Evolutionary conservation across 768 basidiomycete genomes (phyloP).

Genomic region (Neoboletus magnificus): DNA sequence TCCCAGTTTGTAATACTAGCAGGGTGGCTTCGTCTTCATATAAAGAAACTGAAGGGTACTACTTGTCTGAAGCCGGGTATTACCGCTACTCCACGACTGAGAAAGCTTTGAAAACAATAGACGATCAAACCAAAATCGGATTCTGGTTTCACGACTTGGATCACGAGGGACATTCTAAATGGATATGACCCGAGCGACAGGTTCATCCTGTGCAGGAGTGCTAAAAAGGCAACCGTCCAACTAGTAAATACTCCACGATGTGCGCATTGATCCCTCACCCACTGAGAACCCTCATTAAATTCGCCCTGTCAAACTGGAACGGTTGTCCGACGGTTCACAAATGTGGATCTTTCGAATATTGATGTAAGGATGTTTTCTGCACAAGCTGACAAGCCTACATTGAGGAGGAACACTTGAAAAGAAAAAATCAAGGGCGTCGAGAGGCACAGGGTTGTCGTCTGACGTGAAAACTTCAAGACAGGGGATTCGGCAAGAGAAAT

Average conservation of each 20-base stretch:
- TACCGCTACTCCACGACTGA: constrained; percentile 8
- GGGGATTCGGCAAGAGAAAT: background rate
- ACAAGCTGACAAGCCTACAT: background rate
- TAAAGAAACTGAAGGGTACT: background rate
- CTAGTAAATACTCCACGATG: background rate
- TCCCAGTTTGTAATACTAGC: constrained; percentile 16
- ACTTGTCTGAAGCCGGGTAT: constrained; percentile 7
- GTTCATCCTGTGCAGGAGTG: background rate
- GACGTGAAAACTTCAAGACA: background rate
- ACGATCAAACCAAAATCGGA: constrained; percentile 10
- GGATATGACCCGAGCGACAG: background rate
- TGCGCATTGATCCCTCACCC: constrained; percentile 3
- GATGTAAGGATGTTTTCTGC: background rate
- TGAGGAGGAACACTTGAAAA: background rate
- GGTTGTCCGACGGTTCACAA: background rate
- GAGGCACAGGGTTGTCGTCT: constrained; percentile 3
- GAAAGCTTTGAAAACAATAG: constrained; percentile 2
- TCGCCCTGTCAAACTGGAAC: background rate
- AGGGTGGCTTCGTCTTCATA: constrained; percentile 10
- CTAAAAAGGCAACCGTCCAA: constrained; percentile 6
- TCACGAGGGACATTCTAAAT: constrained; percentile 12
- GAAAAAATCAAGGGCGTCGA: background rate
- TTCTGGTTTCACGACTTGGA: constrained; percentile 7
- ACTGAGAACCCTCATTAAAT: background rate
- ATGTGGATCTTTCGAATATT: background rate